These are phyloP conservation scores for Xylaria curta DNA, from an alignment of 495 filamentous ascomycete genomes.

Conservation along the genomic window DNA sequence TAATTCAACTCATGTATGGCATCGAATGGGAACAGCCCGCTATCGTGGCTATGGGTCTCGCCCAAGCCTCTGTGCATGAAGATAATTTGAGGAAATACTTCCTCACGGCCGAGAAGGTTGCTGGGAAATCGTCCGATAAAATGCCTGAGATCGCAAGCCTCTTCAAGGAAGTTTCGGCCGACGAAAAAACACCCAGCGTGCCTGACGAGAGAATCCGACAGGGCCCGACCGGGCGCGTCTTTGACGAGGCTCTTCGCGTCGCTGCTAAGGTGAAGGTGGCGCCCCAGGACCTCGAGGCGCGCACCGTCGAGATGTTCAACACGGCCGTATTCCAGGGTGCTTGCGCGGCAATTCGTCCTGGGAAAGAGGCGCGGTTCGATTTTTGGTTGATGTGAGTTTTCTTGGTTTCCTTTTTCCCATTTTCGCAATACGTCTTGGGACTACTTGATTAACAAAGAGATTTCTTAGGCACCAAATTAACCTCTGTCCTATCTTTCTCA, in stretches of 20 bases:
- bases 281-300: constrained; percentile 68
- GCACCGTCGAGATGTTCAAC: constrained; percentile 79
- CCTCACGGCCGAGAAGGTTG: constrained; percentile 58
- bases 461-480: constrained; percentile 53
- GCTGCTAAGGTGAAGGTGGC: constrained; percentile 65
- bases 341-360: constrained; percentile 64
- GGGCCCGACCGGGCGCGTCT: constrained; percentile 67
- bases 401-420: neutral
- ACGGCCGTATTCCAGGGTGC: constrained; percentile 66
- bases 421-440: no score
- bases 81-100: constrained; percentile 59
- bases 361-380: constrained; percentile 73
- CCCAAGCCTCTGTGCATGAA: constrained; percentile 72
- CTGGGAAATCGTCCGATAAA: constrained; percentile 31
- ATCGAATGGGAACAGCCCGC: constrained; percentile 82
- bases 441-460: neutral
- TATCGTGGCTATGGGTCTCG: constrained; percentile 80
- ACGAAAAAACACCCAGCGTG: constrained; percentile 50
- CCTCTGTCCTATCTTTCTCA: constrained; percentile 46
- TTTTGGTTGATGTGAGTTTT: constrained; percentile 74
- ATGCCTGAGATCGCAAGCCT: constrained; percentile 63
- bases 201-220: constrained; percentile 64
- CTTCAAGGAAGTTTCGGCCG: constrained; percentile 60
- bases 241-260: constrained; percentile 65
- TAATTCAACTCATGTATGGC: constrained; percentile 86